Conservation (phyloP, 768 basidiomycete species). For the Phylloporus arenicola region DNA sequence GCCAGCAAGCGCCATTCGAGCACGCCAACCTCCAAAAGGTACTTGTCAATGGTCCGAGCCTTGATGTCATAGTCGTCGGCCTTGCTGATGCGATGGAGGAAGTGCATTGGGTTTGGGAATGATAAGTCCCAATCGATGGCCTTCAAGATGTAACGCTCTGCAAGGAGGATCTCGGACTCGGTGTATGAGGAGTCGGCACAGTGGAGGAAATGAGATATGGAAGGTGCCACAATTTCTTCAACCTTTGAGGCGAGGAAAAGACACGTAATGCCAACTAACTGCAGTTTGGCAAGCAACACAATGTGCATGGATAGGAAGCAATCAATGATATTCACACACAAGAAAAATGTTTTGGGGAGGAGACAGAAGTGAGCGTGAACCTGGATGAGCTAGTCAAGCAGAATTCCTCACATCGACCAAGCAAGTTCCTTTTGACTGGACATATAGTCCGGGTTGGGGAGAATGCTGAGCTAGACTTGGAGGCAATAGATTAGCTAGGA, state of each 20-base stretch:
- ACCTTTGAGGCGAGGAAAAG: too few relatives aligned
- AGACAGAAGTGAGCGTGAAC: too few relatives aligned
- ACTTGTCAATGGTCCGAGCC: slow-evolving; percentile 59
- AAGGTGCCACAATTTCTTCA: too few relatives aligned
- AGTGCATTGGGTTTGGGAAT: slow-evolving; percentile 81
- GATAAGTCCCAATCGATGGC: slow-evolving; percentile 82
- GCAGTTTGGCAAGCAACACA: too few relatives aligned
- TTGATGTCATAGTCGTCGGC: slow-evolving; percentile 70
- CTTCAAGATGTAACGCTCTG: slow-evolving; percentile 85
- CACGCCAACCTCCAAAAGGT: slow-evolving; percentile 79
- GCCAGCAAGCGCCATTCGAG: slow-evolving; percentile 19
- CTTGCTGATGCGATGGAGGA: slow-evolving; percentile 79
- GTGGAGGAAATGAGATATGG: too few relatives aligned
- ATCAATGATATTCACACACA: too few relatives aligned
- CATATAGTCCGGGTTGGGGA: slow-evolving; percentile 61
- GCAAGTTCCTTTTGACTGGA: too few relatives aligned
- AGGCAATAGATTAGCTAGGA: not conserved
- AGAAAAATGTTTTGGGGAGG: too few relatives aligned
- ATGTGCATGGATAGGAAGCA: too few relatives aligned
- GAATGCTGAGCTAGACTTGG: slow-evolving; percentile 53
- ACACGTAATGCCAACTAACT: too few relatives aligned
- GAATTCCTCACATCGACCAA: too few relatives aligned
- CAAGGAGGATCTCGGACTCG: slow-evolving; percentile 74
- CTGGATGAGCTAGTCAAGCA: too few relatives aligned
- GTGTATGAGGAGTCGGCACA: slow-evolving; percentile 75